Evolutionary conservation across 495 filamentous ascomycete species (phyloP).

Genomic region (Astrothelium subdiscretum): DNA sequence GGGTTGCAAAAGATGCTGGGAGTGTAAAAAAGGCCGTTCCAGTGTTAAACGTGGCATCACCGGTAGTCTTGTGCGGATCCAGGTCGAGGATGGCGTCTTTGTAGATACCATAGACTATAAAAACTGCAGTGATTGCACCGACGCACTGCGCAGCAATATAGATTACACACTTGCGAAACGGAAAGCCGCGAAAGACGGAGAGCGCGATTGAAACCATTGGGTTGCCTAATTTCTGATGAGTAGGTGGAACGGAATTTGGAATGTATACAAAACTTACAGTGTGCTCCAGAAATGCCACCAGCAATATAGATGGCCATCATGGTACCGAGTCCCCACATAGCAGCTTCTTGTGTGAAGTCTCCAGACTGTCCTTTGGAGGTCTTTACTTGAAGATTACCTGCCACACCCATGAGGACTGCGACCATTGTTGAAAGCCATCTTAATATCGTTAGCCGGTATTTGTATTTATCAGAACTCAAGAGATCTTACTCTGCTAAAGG

Average conservation of each 20-base stretch:
- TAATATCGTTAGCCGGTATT: neutral
- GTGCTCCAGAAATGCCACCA: conserved; percentile 12
- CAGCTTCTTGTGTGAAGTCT: conserved; percentile 38
- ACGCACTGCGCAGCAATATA: conserved; percentile 44
- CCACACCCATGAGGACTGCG: conserved; percentile 13
- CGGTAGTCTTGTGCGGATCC: conserved; percentile 21
- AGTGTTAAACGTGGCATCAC: conserved; percentile 8
- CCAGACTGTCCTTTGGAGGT: conserved; percentile 27
- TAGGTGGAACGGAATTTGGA: neutral
- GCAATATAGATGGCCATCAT: conserved; percentile 47
- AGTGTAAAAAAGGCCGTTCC: conserved; percentile 32
- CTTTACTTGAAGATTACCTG: conserved; percentile 37
- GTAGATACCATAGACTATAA: conserved; percentile 43
- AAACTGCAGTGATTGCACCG: conserved; percentile 43
- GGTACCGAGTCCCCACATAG: conserved; percentile 44
- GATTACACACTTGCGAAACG: conserved; percentile 33
- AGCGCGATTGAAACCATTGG: conserved; percentile 6
- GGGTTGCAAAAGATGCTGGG: conserved; percentile 34
- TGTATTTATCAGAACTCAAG: neutral
- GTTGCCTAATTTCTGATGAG: neutral
- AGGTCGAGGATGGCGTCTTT: conserved; percentile 34
- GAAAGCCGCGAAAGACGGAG: conserved; percentile 9
- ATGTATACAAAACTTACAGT: neutral
- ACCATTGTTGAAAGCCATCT: conserved; percentile 6
- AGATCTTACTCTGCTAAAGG: neutral